Percentiles rank a stretch among this genome's conserved stretches.
phyloP scores from a whole-genome alignment of 768 basidiomycete genomes.

The Guyanaporus albipodus region DNA sequence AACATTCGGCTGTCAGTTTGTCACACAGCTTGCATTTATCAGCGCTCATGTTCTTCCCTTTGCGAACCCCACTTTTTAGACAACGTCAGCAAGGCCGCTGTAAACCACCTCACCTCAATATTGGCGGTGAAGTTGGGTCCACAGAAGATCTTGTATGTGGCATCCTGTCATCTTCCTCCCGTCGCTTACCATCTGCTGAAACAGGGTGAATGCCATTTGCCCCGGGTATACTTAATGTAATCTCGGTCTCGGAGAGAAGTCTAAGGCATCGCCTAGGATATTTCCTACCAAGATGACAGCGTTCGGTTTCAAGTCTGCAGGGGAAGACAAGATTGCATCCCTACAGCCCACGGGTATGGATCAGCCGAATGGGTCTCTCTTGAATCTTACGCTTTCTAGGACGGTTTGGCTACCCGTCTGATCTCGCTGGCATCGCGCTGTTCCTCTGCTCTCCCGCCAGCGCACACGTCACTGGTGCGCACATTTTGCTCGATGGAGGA shows the following conservation, averaged over 20 bases:
- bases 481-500: constrained; percentile 72
- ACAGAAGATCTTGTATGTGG: constrained; percentile 60
- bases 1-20: constrained; percentile 71
- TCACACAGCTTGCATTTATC: not conserved
- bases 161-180: not conserved
- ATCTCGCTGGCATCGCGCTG: constrained; percentile 67
- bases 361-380: not conserved
- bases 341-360: constrained; percentile 63
- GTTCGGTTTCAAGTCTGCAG: constrained; percentile 54
- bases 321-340: constrained; percentile 48
- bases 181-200: not conserved
- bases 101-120: constrained; percentile 75
- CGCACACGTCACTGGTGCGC: constrained; percentile 70
- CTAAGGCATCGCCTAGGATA: constrained; percentile 37
- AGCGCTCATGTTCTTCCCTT: not conserved
- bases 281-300: constrained; percentile 88
- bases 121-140: constrained; percentile 63
- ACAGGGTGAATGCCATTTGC: constrained; percentile 77
- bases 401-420: constrained; percentile 58
- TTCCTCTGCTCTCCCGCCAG: constrained; percentile 70
- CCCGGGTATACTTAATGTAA: constrained; percentile 53
- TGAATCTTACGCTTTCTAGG: constrained; percentile 36
- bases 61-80: constrained; percentile 39
- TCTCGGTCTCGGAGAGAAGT: not conserved
- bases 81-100: constrained; percentile 80